A percentile compares a stretch with the other conserved stretches of the same genome.
Evolutionary conservation across 352 stramenopile genomes (phyloP).

Genomic region (Globisporangium megalacanthum): DNA sequence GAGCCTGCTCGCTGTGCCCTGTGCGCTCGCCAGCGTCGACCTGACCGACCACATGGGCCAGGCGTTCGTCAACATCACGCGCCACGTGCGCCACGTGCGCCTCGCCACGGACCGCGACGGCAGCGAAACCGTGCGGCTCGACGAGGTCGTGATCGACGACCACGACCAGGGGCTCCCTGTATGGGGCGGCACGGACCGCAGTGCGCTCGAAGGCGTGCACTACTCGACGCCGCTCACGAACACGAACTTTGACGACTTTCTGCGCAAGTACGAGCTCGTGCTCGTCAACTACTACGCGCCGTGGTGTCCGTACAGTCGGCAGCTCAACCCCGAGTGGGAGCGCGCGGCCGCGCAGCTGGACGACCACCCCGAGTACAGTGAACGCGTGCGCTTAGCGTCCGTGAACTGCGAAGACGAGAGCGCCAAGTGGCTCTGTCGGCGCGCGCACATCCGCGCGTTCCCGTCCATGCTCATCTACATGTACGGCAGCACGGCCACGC

Average conservation of each 20-base stretch:
- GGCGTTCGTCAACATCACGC: conserved; percentile 69
- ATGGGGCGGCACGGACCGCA: conserved; percentile 55
- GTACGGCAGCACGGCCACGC: conserved; percentile 69
- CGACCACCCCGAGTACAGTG: conserved; percentile 73
- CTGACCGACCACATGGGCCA: conserved; percentile 80
- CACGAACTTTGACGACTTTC: conserved; percentile 70
- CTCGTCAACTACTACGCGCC: conserved; percentile 84
- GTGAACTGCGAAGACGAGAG: conserved; percentile 75
- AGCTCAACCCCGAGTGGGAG: conserved; percentile 77
- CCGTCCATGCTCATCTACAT: conserved; percentile 88
- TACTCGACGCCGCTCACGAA: conserved; percentile 68
- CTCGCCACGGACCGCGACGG: conserved; percentile 29
- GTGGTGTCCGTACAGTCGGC: conserved; percentile 73
- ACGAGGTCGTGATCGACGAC: conserved; percentile 72
- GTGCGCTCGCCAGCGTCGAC: conserved; percentile 64
- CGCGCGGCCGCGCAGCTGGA: conserved; percentile 57
- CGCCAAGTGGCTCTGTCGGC: conserved; percentile 56
- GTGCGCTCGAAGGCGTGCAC: conserved; percentile 47
- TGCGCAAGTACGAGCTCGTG: conserved; percentile 81
- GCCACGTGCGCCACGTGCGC: conserved; percentile 74
- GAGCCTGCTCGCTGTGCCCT: conserved; percentile 68
- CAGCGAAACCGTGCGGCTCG: conserved; percentile 32
- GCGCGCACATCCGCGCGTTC: conserved; percentile 68
- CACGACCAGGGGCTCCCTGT: conserved; percentile 50
- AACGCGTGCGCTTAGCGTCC: conserved; percentile 73